Base-by-base conservation (phyloP, 2,329 filamentous ascomycete genomes). In the Epicoccum sorghinum region DNA sequence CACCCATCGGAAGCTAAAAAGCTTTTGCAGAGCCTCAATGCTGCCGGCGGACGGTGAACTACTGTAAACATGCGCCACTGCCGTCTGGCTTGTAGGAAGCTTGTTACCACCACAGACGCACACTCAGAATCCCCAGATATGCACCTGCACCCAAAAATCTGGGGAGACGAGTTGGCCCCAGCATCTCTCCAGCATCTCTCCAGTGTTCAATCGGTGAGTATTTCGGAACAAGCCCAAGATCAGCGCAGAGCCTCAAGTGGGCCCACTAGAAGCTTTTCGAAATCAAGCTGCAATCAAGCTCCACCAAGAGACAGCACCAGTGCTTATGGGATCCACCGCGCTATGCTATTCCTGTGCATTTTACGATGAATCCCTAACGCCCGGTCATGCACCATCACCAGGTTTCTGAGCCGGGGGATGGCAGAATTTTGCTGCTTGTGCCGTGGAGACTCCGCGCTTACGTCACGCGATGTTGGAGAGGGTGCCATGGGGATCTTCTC, bases 211-310 rank as follows among this genome's bases (percentile, higher is more conserved):
- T 41, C 62, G 62, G 66, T 42, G 29, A 43, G 50, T 62, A 57
- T 60, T 24, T 62, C 55, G 60, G 63, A 44, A 52, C 14, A 35
- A n/a, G 60, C 39, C 25, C 37, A 29, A 37, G 50, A 58, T 60
- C 50, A 47, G 42, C 55, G 55, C 59, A 67, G 65, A 69, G 65
- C 64, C 63, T 54, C 65, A 67, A 58, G 66, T 66, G 66, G 65
- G 60, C 49, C 52, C 61, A 52, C 64, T 68, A 69, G 63, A 69
- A 66, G 65, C 67, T 67, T 69, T 64, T 64, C 49, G 56, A 44
- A 47, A 33, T 57, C 32, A 60, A 58, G 57, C 58, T 60, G 57
- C 66, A 65, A 49, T 53, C 55, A 66, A 66, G 63, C 64, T 65
- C 60, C 62, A 66, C 60, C 56, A 66, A 67, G 63, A 55, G 39